A percentile compares a stretch with the other conserved stretches of the same genome.
phyloP scores from a whole-genome alignment of 192 early-diverging fungal species.

The Funneliformis mosseae region DNA sequence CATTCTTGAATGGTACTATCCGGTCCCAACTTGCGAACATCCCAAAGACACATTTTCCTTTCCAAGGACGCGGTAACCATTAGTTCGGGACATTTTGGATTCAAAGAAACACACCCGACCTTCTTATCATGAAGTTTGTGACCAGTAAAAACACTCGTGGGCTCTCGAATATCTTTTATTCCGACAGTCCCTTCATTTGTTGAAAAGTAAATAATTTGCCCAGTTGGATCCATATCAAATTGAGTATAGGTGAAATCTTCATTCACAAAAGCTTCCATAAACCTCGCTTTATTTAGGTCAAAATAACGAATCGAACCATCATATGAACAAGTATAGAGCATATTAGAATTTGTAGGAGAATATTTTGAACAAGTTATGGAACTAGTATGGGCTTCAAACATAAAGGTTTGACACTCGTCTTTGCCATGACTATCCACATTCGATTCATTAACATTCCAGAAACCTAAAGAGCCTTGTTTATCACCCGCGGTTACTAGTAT shows the following conservation, averaged over 20 bases:
- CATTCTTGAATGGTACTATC: constrained; percentile 37
- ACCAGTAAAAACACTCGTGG: constrained; percentile 6
- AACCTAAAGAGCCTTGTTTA: constrained; percentile 52
- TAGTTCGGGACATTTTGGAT: constrained; percentile 50
- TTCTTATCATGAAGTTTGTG: constrained; percentile 56
- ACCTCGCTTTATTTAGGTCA: constrained; percentile 57
- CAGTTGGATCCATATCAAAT: constrained; percentile 46
- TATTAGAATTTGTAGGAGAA: constrained; percentile 47
- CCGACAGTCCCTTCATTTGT: constrained; percentile 56
- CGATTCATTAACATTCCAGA: constrained; percentile 62
- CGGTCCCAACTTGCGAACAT: constrained; percentile 52
- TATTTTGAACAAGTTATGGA: constrained; percentile 56
- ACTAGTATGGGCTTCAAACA: constrained; percentile 55
- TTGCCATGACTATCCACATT: constrained; percentile 43
- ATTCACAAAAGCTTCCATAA: constrained; percentile 54
- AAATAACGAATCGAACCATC: constrained; percentile 62
- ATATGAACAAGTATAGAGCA: constrained; percentile 58
- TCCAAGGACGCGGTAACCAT: constrained; percentile 58
- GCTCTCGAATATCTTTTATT: constrained; percentile 53
- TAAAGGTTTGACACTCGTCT: constrained; percentile 52
- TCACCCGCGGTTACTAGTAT: constrained; percentile 55
- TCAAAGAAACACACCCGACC: constrained; percentile 62
- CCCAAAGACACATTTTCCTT: constrained; percentile 63
- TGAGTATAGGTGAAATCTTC: constrained; percentile 42
- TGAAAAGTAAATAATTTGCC: constrained; percentile 55